Evolutionary conservation across 495 filamentous ascomycete species (phyloP).

Genomic region (Entonaema liquescens): DNA sequence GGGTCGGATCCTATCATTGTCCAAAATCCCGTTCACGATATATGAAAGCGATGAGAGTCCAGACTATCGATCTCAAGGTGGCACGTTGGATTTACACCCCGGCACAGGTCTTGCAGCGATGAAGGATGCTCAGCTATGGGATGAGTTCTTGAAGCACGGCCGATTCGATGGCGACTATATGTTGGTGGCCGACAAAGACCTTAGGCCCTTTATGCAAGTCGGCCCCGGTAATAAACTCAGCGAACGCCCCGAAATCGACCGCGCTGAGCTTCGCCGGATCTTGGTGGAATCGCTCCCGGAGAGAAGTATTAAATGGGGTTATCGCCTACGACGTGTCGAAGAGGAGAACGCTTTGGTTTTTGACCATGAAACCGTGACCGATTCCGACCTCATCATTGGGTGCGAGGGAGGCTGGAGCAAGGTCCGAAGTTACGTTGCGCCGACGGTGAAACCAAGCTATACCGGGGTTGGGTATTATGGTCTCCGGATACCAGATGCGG

Average conservation of each 20-base stretch:
- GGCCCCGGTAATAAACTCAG: constrained; percentile 32
- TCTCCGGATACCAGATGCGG: constrained; percentile 52
- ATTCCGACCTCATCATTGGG: constrained; percentile 56
- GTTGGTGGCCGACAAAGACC: constrained; percentile 50
- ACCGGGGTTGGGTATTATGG: constrained; percentile 51
- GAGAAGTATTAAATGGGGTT: constrained; percentile 58
- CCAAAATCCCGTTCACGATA: constrained; percentile 53
- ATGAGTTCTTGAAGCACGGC: constrained; percentile 54
- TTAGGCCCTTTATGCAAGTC: constrained; percentile 35
- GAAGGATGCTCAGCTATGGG: constrained; percentile 58
- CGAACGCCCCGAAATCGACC: constrained; percentile 57
- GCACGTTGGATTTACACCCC: constrained; percentile 64
- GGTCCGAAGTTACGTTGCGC: constrained; percentile 44
- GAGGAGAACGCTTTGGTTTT: constrained; percentile 41
- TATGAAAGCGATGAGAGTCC: constrained; percentile 60
- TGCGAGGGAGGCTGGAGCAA: constrained; percentile 59
- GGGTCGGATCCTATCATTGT: constrained; percentile 60
- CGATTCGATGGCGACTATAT: constrained; percentile 60
- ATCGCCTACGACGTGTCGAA: constrained; percentile 50
- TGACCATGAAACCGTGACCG: constrained; percentile 29
- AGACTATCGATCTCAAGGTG: constrained; percentile 56
- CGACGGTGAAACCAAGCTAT: constrained; percentile 45
- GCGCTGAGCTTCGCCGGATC: constrained; percentile 49
- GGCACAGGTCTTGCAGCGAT: constrained; percentile 61
- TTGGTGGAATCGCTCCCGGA: constrained; percentile 51